Base-by-base conservation (phyloP, 2,329 filamentous ascomycete genomes). In the Zymoseptoria brevis region DNA sequence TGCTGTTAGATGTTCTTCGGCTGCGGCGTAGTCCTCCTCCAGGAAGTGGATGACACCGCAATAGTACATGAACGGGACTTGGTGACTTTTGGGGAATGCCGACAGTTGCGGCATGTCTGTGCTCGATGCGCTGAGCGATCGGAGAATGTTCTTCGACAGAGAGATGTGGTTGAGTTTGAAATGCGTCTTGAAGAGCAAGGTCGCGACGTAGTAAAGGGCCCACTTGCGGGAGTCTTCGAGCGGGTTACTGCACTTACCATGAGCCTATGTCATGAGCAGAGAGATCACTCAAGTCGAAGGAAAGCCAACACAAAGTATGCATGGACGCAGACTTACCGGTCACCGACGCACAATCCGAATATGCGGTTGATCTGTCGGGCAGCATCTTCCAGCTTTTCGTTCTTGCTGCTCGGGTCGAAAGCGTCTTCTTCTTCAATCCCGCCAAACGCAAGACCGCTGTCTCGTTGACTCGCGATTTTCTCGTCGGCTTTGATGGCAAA, bases 51-150 rank as follows among this genome's bases (percentile, higher is more conserved):
- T 83, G 4, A 99, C 89, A 9, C 94, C 94, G 65, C 92, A 85
- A 72, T 96, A 97, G 75, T 96, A 99, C 71, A 91, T 93, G 77
- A 96, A 99, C 0, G 93, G 96, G 49, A 96, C 92, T 63, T 90
- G 85, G 70, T 99, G 94, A 2, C 92, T 87, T 70, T 87, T 90
- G 1, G 94, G 93, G 68, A 96, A 99, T 13, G 83, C 79, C 16
- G 87, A 81, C 29, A 96, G 79, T 0, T 83, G 78, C 0, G 94
- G 94, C 77, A 99, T 87, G 68, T 99, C 93, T 45, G 56, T 59
- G 29, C 58, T 62, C 51, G 84, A 82, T 11, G 91, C 92, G 53
- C 87, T 82, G 53, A 99, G 80, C 0, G 90, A 91, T 66, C 87
- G 89, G 53, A 99, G 80, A 54, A 97, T 87, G 65, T 94, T 96